Conservation (phyloP, 805 yeast species). For the Candida arabinofermentans region DNA sequence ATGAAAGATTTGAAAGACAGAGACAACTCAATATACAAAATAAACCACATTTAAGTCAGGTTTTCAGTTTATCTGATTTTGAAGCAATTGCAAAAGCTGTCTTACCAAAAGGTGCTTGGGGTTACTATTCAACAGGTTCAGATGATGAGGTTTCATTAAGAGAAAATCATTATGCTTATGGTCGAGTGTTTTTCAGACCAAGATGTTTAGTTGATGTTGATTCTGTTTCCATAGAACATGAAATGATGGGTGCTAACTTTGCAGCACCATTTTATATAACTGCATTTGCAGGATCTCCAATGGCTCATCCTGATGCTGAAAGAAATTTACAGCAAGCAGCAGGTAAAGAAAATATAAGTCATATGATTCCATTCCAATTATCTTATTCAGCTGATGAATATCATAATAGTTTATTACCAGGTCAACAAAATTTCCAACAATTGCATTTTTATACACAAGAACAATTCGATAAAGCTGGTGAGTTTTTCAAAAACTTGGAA, state of each 20-base stretch:
- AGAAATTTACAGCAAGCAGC: constrained; percentile 70
- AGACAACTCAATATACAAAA: constrained; percentile 37
- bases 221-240: constrained; percentile 55
- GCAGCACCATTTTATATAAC: constrained; percentile 81
- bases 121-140: constrained; percentile 84
- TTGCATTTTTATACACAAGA: constrained; percentile 63
- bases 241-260: constrained; percentile 62
- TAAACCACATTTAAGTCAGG: constrained; percentile 65
- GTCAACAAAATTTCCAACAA: constrained; percentile 80
- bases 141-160: constrained; percentile 87
- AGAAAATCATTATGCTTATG: constrained; percentile 86
- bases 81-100: constrained; percentile 79
- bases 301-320: constrained; percentile 91
- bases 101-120: constrained; percentile 75
- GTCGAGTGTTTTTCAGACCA: constrained; percentile 83
- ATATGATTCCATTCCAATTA: constrained; percentile 85
- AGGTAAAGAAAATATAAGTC: constrained; percentile 60
- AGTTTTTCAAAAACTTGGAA: constrained; percentile 20
- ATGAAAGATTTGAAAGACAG: constrained; percentile 32
- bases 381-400: constrained; percentile 82
- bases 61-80: constrained; percentile 78
- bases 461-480: constrained; percentile 53
- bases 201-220: constrained; percentile 71
- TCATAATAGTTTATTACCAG: constrained; percentile 52
- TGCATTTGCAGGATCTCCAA: constrained; percentile 84